Conservation (phyloP, 257 asterid species). For the Voacanga thouarsii region DNA sequence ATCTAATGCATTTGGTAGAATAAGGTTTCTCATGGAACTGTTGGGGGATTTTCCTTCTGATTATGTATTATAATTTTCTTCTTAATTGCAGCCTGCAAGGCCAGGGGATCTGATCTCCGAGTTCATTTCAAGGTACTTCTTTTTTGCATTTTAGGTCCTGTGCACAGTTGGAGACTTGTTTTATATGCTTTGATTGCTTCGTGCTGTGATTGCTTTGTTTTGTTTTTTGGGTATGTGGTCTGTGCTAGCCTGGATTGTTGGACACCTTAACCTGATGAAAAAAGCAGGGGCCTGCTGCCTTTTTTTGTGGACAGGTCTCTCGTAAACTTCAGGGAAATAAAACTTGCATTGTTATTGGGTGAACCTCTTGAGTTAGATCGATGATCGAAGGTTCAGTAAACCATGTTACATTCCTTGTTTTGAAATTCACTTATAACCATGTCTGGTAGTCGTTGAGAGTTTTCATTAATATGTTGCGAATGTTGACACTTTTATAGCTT, state of each 20-base stretch:
- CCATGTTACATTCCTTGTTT: conserved; percentile 20
- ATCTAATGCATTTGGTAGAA: background rate
- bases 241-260: background rate
- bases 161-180: background rate
- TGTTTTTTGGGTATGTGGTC: background rate
- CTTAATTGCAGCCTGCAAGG: conserved; percentile 70
- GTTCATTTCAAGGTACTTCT: conserved; percentile 68
- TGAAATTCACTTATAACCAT: too few relatives aligned
- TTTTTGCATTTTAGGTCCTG: too few relatives aligned
- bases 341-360: conserved; percentile 56
- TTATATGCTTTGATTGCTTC: too few relatives aligned
- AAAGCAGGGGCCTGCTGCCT: conserved; percentile 64
- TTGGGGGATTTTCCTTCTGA: background rate
- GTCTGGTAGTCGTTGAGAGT: too few relatives aligned
- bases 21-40: background rate
- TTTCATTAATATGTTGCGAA: too few relatives aligned
- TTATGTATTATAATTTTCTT: background rate
- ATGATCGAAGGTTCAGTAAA: conserved; percentile 50
- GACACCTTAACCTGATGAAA: conserved; percentile 30
- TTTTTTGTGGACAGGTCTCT: conserved; percentile 40
- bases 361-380: conserved; percentile 44
- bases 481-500: too few relatives aligned
- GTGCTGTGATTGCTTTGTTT: background rate
- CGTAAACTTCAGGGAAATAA: conserved; percentile 55
- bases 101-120: conserved; percentile 68